Conservation (phyloP, 192 early-diverging fungal species). For the Linnemannia zychae region DNA sequence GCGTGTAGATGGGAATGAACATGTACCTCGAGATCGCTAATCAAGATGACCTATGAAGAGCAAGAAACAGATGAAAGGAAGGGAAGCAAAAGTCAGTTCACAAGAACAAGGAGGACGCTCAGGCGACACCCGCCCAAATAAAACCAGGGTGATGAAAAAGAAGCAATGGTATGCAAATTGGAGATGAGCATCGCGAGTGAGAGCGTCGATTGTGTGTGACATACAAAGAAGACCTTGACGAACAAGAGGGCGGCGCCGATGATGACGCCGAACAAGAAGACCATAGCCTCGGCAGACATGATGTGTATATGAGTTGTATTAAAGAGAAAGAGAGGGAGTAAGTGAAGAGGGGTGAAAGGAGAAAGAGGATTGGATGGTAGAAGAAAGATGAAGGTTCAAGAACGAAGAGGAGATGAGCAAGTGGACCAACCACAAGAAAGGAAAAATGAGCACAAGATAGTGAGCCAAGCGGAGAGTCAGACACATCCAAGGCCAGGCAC, state of each 20-base stretch:
- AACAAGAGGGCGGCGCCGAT: conserved; percentile 94
- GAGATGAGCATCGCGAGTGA: background rate
- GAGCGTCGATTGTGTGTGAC: conserved; percentile 23
- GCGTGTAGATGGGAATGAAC: background rate
- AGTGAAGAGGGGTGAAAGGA: background rate
- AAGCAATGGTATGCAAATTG: background rate
- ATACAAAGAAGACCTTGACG: conserved; percentile 95
- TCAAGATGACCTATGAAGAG: conserved; percentile 47
- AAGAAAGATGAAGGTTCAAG: background rate
- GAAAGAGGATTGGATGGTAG: background rate
- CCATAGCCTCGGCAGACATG: conserved; percentile 75
- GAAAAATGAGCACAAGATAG: background rate
- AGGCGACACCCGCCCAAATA: background rate
- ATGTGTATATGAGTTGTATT: background rate
- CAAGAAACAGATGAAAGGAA: background rate
- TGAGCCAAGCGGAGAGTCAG: background rate
- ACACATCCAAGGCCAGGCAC: background rate
- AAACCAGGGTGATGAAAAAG: background rate
- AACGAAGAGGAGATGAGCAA: background rate
- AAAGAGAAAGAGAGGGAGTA: background rate
- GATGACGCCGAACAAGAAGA: conserved; percentile 94
- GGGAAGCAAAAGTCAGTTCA: too few relatives aligned
- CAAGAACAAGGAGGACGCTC: background rate
- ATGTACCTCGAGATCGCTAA: conserved; percentile 55
- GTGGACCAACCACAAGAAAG: background rate